Evolutionary conservation across 257 asterid genomes (phyloP).

Genomic region (Primulina huaijiensis): DNA sequence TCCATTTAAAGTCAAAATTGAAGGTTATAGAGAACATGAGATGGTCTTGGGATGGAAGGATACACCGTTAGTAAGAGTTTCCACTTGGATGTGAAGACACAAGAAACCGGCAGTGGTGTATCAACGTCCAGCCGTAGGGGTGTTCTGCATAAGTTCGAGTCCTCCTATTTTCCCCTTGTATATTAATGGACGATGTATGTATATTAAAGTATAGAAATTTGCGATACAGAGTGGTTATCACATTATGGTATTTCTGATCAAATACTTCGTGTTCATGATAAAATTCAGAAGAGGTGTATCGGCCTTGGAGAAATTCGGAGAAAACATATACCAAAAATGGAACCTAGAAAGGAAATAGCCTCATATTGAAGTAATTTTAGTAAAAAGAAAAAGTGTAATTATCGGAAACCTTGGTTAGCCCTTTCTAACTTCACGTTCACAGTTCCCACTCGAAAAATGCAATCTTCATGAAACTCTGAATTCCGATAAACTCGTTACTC

Average conservation of each 20-base stretch:
- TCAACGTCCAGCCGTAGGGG: background rate
- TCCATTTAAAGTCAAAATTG: slow-evolving; percentile 35
- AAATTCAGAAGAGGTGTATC: background rate
- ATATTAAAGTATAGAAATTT: too few species aligned
- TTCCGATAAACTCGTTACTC: background rate
- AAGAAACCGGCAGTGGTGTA: slow-evolving; percentile 8
- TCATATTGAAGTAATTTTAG: too few species aligned
- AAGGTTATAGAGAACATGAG: slow-evolving; percentile 36
- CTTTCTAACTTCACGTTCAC: background rate
- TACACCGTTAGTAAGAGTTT: slow-evolving; percentile 56
- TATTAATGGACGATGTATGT: too few species aligned
- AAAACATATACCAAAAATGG: too few species aligned
- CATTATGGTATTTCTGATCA: background rate
- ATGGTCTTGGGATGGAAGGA: slow-evolving; percentile 66
- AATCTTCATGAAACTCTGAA: background rate
- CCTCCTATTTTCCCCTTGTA: background rate
- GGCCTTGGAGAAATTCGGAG: background rate
- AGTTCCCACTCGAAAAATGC: background rate
- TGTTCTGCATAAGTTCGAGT: background rate
- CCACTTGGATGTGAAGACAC: slow-evolving; percentile 52
- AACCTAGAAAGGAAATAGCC: background rate
- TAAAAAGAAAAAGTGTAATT: too few species aligned
- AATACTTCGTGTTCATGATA: background rate
- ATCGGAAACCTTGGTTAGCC: background rate
- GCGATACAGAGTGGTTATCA: background rate